phyloP scores from a whole-genome alignment of 2,329 filamentous ascomycete species.

The Alternaria incomplexa region DNA sequence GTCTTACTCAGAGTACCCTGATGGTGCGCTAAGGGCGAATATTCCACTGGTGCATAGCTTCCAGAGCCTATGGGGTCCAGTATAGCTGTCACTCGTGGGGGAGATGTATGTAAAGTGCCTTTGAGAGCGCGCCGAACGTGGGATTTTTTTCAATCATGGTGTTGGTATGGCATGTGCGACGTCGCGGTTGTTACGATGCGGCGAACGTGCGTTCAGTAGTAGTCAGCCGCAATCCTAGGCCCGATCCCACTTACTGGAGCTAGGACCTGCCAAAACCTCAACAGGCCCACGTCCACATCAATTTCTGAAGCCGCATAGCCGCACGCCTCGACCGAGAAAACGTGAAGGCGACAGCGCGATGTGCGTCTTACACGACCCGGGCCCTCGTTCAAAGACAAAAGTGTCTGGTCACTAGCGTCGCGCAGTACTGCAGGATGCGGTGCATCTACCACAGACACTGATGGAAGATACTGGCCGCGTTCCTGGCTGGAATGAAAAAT shows the following conservation, averaged over 20 bases:
- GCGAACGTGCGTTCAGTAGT: neutral
- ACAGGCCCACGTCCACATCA: neutral
- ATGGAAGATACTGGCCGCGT: neutral
- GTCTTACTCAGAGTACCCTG: conserved; percentile 8
- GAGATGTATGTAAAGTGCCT: neutral
- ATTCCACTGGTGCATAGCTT: neutral
- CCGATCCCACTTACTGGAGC: neutral
- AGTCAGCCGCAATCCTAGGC: neutral
- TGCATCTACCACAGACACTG: neutral
- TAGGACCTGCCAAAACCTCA: neutral
- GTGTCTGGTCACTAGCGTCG: neutral
- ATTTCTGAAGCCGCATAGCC: neutral
- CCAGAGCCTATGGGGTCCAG: neutral
- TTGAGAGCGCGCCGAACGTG: neutral
- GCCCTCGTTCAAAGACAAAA: neutral
- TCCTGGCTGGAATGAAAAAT: neutral
- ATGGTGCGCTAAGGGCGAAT: conserved; percentile 9
- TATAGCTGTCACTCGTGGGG: neutral
- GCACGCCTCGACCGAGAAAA: neutral
- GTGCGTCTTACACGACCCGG: neutral
- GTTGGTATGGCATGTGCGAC: neutral
- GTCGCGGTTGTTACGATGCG: neutral
- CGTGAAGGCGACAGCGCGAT: neutral
- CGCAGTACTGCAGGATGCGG: neutral
- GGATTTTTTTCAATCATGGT: neutral